Evolutionary conservation across 331 rosid species (phyloP).

Genomic region (Prunus yedoensis): DNA sequence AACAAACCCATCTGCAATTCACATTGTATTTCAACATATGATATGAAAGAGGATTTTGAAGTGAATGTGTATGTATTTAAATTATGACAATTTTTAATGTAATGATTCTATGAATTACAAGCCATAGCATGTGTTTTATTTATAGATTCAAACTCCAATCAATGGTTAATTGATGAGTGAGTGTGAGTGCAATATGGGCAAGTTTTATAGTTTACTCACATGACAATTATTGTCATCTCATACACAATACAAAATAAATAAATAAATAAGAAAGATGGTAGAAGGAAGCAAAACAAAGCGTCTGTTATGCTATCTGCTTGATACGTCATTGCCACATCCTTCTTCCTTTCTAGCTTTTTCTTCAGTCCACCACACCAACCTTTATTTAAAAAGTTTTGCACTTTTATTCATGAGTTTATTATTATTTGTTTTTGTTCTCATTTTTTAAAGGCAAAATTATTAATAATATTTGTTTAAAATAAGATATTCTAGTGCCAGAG

Average conservation of each 20-base stretch:
- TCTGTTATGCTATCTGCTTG: not conserved
- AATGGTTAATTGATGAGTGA: no score
- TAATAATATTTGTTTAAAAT: no score
- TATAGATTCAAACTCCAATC: no score
- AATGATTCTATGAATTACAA: not conserved
- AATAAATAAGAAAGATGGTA: not conserved
- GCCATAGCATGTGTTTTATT: no score
- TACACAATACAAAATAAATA: not conserved
- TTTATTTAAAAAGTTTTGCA: not conserved
- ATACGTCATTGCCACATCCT: not conserved
- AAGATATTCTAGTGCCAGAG: no score
- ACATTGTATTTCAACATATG: no score
- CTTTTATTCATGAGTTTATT: not conserved
- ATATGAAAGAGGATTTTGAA: not conserved
- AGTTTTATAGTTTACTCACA: not conserved
- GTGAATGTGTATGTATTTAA: not conserved
- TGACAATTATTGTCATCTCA: not conserved
- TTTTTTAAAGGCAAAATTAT: no score
- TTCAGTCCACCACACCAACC: not conserved
- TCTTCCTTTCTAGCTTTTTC: not conserved
- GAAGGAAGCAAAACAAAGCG: not conserved
- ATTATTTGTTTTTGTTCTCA: no score
- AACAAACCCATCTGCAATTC: no score
- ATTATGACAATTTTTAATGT: not conserved
- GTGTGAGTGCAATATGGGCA: no score